Conservation (phyloP, 805 yeast genomes). For the Wickerhamomyces strasburgensis region DNA sequence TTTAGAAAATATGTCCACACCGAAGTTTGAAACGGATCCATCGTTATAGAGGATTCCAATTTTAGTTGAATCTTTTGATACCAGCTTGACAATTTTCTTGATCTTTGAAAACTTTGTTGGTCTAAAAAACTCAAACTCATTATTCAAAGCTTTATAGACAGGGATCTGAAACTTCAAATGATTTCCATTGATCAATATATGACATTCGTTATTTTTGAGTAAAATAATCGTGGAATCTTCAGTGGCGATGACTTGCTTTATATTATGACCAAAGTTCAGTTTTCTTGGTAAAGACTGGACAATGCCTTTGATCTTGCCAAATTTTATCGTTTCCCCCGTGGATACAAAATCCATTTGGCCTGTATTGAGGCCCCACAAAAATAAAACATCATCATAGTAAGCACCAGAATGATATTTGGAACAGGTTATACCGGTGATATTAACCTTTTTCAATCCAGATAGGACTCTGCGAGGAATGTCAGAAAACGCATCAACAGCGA, state of each 20-base stretch:
- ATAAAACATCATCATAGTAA: slow-evolving; percentile 41
- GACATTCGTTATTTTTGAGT: slow-evolving; percentile 53
- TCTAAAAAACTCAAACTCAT: slow-evolving; percentile 48
- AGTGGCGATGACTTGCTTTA: slow-evolving; percentile 55
- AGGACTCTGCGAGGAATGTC: slow-evolving; percentile 26
- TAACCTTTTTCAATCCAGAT: slow-evolving; percentile 25
- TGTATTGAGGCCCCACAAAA: slow-evolving; percentile 72
- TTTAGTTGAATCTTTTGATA: slow-evolving; percentile 36
- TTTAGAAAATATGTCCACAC: slow-evolving; percentile 22
- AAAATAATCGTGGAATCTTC: slow-evolving; percentile 69
- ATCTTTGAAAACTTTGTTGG: slow-evolving; percentile 46
- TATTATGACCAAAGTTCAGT: slow-evolving; percentile 33
- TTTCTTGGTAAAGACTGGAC: slow-evolving; percentile 35
- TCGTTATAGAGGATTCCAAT: slow-evolving; percentile 49
- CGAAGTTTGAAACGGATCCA: slow-evolving; percentile 43
- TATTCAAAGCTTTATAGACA: slow-evolving; percentile 26
- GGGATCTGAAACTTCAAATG: slow-evolving; percentile 47
- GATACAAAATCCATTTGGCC: slow-evolving; percentile 72
- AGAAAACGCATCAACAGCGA: slow-evolving; percentile 22
- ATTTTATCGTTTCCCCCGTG: slow-evolving; percentile 27
- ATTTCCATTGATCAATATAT: slow-evolving; percentile 52
- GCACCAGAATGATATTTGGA: slow-evolving; percentile 70
- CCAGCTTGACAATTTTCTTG: slow-evolving; percentile 28
- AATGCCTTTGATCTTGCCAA: slow-evolving; percentile 31
- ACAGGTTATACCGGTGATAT: slow-evolving; percentile 34